Conservation (phyloP, 352 stramenopile genomes). For the Globisporangium cederbergense region DNA sequence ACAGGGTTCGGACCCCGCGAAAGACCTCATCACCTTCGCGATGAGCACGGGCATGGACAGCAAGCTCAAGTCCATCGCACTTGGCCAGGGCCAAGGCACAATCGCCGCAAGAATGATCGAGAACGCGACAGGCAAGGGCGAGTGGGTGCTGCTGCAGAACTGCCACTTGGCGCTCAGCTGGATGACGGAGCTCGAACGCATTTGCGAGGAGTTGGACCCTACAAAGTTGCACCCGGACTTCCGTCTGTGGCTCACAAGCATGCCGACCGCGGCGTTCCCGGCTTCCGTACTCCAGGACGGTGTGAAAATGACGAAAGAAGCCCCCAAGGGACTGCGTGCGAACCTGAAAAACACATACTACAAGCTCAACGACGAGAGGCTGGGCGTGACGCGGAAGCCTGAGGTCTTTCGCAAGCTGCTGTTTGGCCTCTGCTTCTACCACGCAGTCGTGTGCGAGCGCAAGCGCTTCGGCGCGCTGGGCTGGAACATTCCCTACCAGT, state of each 20-base stretch:
- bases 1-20: constrained; percentile 92
- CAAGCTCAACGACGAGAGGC: constrained; percentile 88
- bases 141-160: constrained; percentile 95
- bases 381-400: constrained; percentile 86
- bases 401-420: constrained; percentile 92
- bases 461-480: constrained; percentile 93
- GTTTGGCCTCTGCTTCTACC: constrained; percentile 91
- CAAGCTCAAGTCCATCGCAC: constrained; percentile 92
- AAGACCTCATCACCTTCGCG: constrained; percentile 91
- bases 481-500: constrained; percentile 97
- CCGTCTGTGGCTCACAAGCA: constrained; percentile 92
- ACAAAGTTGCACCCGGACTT: constrained; percentile 91
- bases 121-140: constrained; percentile 78
- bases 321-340: constrained; percentile 90
- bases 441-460: constrained; percentile 92
- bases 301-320: constrained; percentile 97
- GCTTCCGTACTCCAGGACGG: constrained; percentile 93
- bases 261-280: constrained; percentile 78
- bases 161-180: constrained; percentile 94
- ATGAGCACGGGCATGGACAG: constrained; percentile 78
- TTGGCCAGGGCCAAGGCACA: constrained; percentile 91
- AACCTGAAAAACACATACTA: constrained; percentile 95
- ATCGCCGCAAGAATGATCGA: constrained; percentile 91
- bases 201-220: constrained; percentile 89
- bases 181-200: constrained; percentile 93